phyloP scores from a whole-genome alignment of 495 filamentous ascomycete species.

The Sporormia fimetaria region DNA sequence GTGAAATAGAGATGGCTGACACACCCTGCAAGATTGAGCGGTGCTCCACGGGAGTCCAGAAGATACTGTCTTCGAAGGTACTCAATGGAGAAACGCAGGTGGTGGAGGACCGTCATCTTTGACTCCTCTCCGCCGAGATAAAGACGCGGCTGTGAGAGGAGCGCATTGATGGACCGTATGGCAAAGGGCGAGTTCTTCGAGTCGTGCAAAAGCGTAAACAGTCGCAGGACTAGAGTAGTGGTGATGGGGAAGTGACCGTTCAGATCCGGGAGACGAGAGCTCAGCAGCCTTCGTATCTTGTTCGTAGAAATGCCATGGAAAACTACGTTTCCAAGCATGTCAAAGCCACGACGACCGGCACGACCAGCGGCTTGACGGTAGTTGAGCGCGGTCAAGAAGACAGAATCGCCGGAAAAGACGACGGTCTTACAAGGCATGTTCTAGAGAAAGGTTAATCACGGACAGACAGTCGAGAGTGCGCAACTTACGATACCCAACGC shows the following conservation, averaged over 20 bases:
- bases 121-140: slow-evolving; percentile 53
- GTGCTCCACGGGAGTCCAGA: slow-evolving; percentile 45
- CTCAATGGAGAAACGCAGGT: slow-evolving; percentile 69
- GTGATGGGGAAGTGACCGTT: slow-evolving; percentile 70
- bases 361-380: slow-evolving; percentile 67
- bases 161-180: slow-evolving; percentile 46
- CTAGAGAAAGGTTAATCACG: neutral
- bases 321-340: slow-evolving; percentile 68
- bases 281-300: slow-evolving; percentile 53
- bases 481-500: slow-evolving; percentile 65
- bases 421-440: slow-evolving; percentile 63
- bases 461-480: neutral
- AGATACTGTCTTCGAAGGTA: slow-evolving; percentile 60
- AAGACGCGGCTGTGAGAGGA: slow-evolving; percentile 57
- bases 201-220: slow-evolving; percentile 55
- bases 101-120: slow-evolving; percentile 57
- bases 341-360: slow-evolving; percentile 69
- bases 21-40: slow-evolving; percentile 56
- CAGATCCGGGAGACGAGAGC: slow-evolving; percentile 58
- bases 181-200: slow-evolving; percentile 51
- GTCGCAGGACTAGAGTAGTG: slow-evolving; percentile 56
- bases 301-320: slow-evolving; percentile 49
- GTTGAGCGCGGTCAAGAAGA: slow-evolving; percentile 61
- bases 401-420: slow-evolving; percentile 60
- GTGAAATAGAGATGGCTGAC: slow-evolving; percentile 63